Base-by-base conservation (phyloP, 345 rosid species). In the Psidium friedrichsthalianum region DNA sequence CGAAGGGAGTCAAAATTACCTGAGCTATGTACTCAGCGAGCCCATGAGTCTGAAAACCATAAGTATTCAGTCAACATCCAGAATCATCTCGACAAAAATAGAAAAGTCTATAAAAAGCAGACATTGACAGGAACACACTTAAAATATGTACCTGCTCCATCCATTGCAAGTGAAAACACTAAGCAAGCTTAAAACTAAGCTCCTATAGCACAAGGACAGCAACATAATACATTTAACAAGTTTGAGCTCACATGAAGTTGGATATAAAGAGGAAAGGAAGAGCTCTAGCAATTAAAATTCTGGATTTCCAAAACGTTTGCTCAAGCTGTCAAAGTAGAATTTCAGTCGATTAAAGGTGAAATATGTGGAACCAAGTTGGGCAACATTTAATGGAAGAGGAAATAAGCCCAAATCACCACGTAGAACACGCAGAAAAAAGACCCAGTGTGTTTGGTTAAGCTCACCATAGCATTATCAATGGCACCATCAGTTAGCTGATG, bases 11-110 rank as follows among this genome's bases (percentile, higher is more conserved):
- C 74, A 87, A 82, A 87, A 82, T 86, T 90, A 95, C 99, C 95
- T 96, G 98, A 92, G 99, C 98, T 85, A 97, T 95, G 87, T 95
- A 97, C 91, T 97, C 99, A n/a, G 99, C 99, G 88, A 97, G 93
- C 69, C 98, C 99, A 91, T 94, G 95, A 83, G 95, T 94, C 99
- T 97, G 95, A 89, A 93, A 25, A 22, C 86, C 82, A 89, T 59
- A 74, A 87, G 85, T 42, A 29, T 32, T 25, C 15, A 44, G 81
- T 93, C 88, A 93, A 16, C 83, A 78, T 83, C 32, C 80, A 69
- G 25, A 27, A 56, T 9, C 13, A 21, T 82, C 58, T 16, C 6
- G 2, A 84, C 86, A 74, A 25, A 74, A 83, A 52, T 11, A 69
- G 53, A 82, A 86, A 53, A 51, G n/a, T 49, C 64, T 24, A 56